Evolutionary conservation across 148 eudicot species (phyloP).

Genomic region (Rhododendron simsii): DNA sequence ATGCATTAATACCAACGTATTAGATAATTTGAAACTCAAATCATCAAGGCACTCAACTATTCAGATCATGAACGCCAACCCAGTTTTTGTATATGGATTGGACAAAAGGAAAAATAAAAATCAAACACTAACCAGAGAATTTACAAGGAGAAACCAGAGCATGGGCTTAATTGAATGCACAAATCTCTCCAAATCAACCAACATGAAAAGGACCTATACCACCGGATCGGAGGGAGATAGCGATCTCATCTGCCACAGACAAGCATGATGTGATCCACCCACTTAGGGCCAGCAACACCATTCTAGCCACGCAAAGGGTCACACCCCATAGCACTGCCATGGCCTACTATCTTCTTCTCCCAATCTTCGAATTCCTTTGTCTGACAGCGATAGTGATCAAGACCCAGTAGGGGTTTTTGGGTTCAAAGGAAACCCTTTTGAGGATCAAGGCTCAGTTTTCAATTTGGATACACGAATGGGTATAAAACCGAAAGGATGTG

Average conservation of each 20-base stretch:
- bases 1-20: neutral
- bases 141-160: neutral
- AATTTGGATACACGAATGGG: neutral
- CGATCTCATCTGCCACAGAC: conserved; percentile 73
- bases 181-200: conserved; percentile 30
- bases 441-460: neutral
- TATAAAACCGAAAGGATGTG: neutral
- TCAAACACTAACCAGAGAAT: conserved; percentile 5
- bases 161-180: neutral
- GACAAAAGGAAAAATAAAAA: neutral
- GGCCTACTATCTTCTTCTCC: neutral
- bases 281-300: conserved; percentile 57
- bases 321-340: conserved; percentile 72
- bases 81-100: neutral
- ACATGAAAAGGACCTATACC: conserved; percentile 57
- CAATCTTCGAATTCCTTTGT: conserved; percentile 7
- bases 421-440: neutral
- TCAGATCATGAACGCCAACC: conserved; percentile 1
- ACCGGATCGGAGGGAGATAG: conserved; percentile 49
- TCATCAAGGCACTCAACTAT: neutral
- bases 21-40: neutral
- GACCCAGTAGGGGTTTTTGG: neutral
- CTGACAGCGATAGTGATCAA: neutral
- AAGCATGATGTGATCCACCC: conserved; percentile 71
- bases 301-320: conserved; percentile 46